These are phyloP conservation scores for Pseudophaeomoniella oleicola DNA, from an alignment of 2,329 filamentous ascomycete species.

Conservation along the genomic window DNA sequence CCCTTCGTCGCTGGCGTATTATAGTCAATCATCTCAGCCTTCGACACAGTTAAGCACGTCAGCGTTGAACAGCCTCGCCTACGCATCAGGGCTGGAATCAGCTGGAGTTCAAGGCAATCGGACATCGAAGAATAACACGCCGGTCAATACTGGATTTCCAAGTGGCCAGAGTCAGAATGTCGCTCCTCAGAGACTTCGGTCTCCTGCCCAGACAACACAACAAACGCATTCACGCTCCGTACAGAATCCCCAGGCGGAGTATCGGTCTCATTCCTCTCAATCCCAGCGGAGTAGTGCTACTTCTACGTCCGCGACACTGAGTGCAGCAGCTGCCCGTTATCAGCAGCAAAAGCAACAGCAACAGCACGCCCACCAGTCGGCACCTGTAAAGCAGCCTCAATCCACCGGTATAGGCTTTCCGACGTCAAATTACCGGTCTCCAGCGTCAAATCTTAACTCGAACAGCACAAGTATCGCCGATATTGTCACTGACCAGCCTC, in stretches of 20 bases:
- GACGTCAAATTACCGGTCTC: no score
- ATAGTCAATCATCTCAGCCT: conserved; percentile 1
- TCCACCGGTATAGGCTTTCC: not conserved
- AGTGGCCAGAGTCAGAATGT: conserved; percentile 4
- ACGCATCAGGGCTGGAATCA: conserved; percentile 11
- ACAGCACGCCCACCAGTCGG: not conserved
- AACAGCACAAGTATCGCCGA: not conserved
- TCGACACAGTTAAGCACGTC: conserved; percentile 5
- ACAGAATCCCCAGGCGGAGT: not conserved
- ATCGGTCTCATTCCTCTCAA: conserved; percentile 2
- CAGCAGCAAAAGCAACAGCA: not conserved
- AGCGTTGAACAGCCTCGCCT: conserved; percentile 11
- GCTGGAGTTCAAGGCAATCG: conserved; percentile 4
- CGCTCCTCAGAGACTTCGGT: not conserved
- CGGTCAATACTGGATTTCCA: not conserved
- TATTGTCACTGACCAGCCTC: no score
- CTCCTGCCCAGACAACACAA: conserved; percentile 1
- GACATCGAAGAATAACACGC: conserved; percentile 1
- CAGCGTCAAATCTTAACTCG: not conserved
- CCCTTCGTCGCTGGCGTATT: conserved; percentile 2
- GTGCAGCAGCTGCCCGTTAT: conserved; percentile 1
- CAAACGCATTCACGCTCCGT: not conserved
- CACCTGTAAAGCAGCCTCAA: not conserved
- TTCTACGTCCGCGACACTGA: conserved; percentile 8
- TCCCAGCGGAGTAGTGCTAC: conserved; percentile 3